Percentiles rank a stretch among this genome's conserved stretches.
phyloP scores from a whole-genome alignment of 2,329 filamentous ascomycete species.

The Aspergillus novofumigatus region DNA sequence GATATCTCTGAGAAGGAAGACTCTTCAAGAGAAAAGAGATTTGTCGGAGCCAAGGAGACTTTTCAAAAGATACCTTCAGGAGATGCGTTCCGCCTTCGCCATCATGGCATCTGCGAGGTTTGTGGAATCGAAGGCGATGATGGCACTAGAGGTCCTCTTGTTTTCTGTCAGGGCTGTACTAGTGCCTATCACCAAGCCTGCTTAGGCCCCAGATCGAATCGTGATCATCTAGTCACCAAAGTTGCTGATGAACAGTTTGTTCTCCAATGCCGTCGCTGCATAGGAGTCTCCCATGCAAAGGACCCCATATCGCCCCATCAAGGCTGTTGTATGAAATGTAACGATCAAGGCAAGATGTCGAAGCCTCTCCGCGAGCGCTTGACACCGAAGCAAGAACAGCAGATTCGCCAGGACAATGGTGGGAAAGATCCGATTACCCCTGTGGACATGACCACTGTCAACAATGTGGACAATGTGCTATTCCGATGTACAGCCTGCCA shows the following conservation, averaged over 20 bases:
- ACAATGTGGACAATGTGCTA: conserved; percentile 71
- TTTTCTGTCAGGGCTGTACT: conserved; percentile 90
- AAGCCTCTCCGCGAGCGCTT: conserved; percentile 68
- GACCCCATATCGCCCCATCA: conserved; percentile 67
- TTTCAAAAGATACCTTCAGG: conserved; percentile 62
- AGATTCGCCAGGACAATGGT: conserved; percentile 70
- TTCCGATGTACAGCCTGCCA: conserved; percentile 79
- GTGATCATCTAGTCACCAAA: conserved; percentile 91
- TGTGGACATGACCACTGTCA: conserved; percentile 61
- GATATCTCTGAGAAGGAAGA: conserved; percentile 37
- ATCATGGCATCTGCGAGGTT: conserved; percentile 67
- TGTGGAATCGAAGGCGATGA: conserved; percentile 58
- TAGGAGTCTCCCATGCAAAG: conserved; percentile 64
- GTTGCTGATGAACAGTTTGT: conserved; percentile 72
- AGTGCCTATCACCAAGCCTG: conserved; percentile 78
- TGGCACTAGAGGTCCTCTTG: conserved; percentile 61
- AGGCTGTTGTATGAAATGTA: conserved; percentile 68
- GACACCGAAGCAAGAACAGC: conserved; percentile 76
- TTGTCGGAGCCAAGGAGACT: conserved; percentile 64
- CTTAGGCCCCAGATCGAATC: conserved; percentile 64
- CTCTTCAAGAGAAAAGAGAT: conserved; percentile 44
- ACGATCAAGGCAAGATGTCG: conserved; percentile 63
- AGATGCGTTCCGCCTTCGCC: conserved; percentile 65
- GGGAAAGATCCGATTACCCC: conserved; percentile 71
- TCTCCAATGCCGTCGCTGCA: conserved; percentile 82